Conservation (phyloP, 345 rosid species). For the Noccaea caerulescens region DNA sequence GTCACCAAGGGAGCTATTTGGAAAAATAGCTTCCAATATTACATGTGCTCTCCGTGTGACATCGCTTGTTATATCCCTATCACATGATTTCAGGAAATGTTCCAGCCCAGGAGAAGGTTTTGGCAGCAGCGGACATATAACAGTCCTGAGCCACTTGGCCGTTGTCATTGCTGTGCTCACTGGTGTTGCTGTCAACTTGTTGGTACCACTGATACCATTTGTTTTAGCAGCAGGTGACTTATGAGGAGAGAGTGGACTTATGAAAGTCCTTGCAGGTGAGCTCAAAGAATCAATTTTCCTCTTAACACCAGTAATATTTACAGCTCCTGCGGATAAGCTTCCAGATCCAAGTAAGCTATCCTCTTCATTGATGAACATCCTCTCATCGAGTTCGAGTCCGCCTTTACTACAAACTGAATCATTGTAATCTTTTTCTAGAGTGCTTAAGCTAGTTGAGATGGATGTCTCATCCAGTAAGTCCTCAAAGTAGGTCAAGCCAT, state of each 20-base stretch:
- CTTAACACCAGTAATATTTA: conserved; percentile 64
- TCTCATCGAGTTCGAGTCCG: conserved; percentile 86
- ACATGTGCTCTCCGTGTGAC: conserved; percentile 79
- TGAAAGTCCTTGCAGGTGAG: conserved; percentile 78
- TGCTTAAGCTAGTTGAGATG: conserved; percentile 58
- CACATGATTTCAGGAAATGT: conserved; percentile 75
- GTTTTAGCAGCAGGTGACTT: conserved; percentile 72
- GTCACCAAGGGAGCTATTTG: conserved; percentile 70
- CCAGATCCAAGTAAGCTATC: conserved; percentile 84
- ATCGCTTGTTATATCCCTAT: conserved; percentile 78
- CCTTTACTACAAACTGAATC: conserved; percentile 64
- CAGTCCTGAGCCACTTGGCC: conserved; percentile 92
- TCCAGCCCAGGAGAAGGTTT: conserved; percentile 77
- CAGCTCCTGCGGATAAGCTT: conserved; percentile 52
- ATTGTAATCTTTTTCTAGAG: conserved; percentile 75
- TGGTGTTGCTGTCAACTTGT: conserved; percentile 78
- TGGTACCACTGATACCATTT: conserved; percentile 50
- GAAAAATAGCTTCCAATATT: conserved; percentile 92
- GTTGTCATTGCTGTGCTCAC: conserved; percentile 95
- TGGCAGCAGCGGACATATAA: conserved; percentile 78
- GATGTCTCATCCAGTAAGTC: conserved; percentile 83
- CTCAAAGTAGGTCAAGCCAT: conserved; percentile 85
- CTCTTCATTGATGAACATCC: conserved; percentile 83
- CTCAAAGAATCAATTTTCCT: conserved; percentile 75
- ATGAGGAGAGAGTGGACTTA: conserved; percentile 84